Base-by-base conservation (phyloP, 2,329 filamentous ascomycete genomes). In the Fusarium veterinarium region DNA sequence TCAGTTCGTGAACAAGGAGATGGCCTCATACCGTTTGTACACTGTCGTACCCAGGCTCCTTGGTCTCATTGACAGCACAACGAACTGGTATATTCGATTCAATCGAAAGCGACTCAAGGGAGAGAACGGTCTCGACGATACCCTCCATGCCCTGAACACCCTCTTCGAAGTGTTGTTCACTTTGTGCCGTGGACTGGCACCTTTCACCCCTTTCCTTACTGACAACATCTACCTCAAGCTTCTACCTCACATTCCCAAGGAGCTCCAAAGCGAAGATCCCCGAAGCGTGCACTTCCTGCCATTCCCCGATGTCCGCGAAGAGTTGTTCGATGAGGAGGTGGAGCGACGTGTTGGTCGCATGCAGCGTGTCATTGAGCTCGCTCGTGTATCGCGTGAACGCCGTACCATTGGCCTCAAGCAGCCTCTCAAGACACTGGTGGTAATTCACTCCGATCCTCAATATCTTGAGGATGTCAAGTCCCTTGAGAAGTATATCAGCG, bases 71-170 rank as follows among this genome's bases (percentile, higher is more conserved):
- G 95, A 98, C 78, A 95, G 97, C 83, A 95, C 93, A 8, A 98
- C 95, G n/a, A 98, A 98, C 83, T 98, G 95, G 95, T 98, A 98
- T 83, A 98, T 98, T 81, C 90, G 95, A 69, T 97, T 97, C 86
- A 98, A 98, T 86, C 90, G 95, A 60, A 93, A 93, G 81, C 91
- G 95, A 60, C 87, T 97, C 74, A 98, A 97, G 90, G 95, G 95
- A 46, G 95, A 97, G 80, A 91, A 94, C 73, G 94, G 95, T 23
- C 83, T 94, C 30, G 89, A 95, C 19, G 96, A 98, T 80, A 98
- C 96, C 16, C 86, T 92, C 56, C 94, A 97, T 78, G 96, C 95
- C 1, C 87, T 99, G 60, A 97, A 98, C 83, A 95, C 96, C 4
- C 89, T 98, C 12, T 98, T 97, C 77, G 95, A 98, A 83, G 93